Evolutionary conservation across 2,329 filamentous ascomycete species (phyloP), one percentile per base, ranked within the genome.

Genomic region (Xylaria sp.): DNA sequence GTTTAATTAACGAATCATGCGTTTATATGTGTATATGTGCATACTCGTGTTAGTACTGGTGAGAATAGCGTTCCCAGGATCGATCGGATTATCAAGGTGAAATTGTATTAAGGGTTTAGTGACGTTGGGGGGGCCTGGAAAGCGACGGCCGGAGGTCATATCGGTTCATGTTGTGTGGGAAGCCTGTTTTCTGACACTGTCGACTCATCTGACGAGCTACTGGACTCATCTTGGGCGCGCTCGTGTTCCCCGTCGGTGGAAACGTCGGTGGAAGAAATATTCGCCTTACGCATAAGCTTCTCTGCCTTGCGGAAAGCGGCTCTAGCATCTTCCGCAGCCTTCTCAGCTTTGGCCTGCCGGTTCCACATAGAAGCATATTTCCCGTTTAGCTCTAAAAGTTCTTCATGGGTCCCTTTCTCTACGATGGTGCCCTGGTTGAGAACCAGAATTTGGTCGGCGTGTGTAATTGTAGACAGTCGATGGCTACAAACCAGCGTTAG

Each of bases 321-420:
- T 36, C 81, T 80, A 39, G 88, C 89, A 75, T 89, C 85, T 64
- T 88, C 85, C 2, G 88, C 88, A 5, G 91, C 92, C 71, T 86
- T 86, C 77, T 94, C 91, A 1, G 92, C 92, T 68, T 91, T 87
- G 70, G 92, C 94, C 79, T 97, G 94, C 80, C 94, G 95, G 71
- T 90, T 89, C 94, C 94, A 97, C 89, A 97, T 94, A 68, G 90
- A 90, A 11, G 89, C 87, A 76, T 97, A 97, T 68, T 90, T 89
- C 12, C 93, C 93, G 34, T 88, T 89, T 56, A 87, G 82, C 1
- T 85, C 84, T 4, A 97, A 83, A 3, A 97, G 85, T 73, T 95
- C 89, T 17, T 91, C 86, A 76, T 97, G 94, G 0, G 90, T 94
- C 17, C 93, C 93, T 56, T 87, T 86, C 81, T 97, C 93, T 14